Percentiles rank a stretch among this genome's conserved stretches.
phyloP scores from a whole-genome alignment of 345 rosid species.

The Populus deltoides region DNA sequence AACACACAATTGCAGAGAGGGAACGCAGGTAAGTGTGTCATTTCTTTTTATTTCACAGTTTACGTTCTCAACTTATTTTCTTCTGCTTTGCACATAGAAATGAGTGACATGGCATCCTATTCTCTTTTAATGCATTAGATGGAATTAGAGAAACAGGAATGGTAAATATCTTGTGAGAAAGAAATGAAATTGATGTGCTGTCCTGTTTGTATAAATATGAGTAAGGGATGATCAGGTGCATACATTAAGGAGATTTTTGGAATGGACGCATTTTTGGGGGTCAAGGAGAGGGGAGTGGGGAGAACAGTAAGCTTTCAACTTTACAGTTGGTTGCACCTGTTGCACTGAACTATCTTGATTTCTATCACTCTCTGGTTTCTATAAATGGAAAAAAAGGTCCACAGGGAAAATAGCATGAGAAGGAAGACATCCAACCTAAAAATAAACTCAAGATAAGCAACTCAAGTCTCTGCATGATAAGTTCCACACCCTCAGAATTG shows the following conservation, averaged over 20 bases:
- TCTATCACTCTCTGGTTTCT: not conserved
- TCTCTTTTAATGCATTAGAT: not conserved
- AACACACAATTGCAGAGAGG: constrained; percentile 90
- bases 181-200: not conserved
- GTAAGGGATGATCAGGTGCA: not conserved
- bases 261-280: no score
- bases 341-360: not conserved
- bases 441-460: not conserved
- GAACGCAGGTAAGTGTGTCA: constrained; percentile 76
- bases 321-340: not conserved
- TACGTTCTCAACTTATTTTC: not conserved
- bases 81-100: not conserved
- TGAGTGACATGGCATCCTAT: not conserved
- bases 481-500: not conserved
- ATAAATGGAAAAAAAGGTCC: not conserved
- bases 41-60: not conserved
- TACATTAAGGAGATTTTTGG: not conserved
- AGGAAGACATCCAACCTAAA: not conserved
- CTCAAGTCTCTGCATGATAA: not conserved
- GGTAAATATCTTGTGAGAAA: not conserved
- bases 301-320: not conserved
- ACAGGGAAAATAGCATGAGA: not conserved
- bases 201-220: not conserved
- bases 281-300: not conserved
- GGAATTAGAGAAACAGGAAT: not conserved